Conservation (phyloP, 768 basidiomycete species). For the Epithele typhae region DNA sequence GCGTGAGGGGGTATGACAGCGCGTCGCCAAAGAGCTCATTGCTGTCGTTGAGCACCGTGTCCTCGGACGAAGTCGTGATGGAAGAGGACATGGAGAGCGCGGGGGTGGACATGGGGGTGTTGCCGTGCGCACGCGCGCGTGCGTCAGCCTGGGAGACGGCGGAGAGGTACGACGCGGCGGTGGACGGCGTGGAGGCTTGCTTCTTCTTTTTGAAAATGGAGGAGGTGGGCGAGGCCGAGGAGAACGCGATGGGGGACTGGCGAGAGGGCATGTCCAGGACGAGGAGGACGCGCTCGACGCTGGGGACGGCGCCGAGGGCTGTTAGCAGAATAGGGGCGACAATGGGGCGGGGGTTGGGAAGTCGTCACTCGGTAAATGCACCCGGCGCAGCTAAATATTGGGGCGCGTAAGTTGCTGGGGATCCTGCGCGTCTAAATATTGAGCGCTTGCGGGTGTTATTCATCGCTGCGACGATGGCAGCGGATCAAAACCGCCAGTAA, state of each 20-base stretch:
- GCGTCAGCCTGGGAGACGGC: slow-evolving; percentile 66
- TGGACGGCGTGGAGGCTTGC: slow-evolving; percentile 37
- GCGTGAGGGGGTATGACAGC: slow-evolving; percentile 54
- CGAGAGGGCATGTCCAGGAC: slow-evolving; percentile 24
- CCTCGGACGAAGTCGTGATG: slow-evolving; percentile 63
- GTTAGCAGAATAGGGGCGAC: background rate
- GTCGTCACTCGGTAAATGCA: no score
- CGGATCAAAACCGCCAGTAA: no score
- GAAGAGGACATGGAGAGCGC: slow-evolving; percentile 74
- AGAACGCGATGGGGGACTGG: slow-evolving; percentile 65
- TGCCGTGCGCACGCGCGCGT: slow-evolving; percentile 46
- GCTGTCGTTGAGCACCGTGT: slow-evolving; percentile 55
- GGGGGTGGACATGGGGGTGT: slow-evolving; percentile 59
- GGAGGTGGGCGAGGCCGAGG: slow-evolving; percentile 42
- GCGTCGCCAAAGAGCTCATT: slow-evolving; percentile 43
- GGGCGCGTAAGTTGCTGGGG: no score
- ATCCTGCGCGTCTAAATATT: no score
- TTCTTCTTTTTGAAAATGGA: slow-evolving; percentile 60
- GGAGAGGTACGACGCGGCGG: slow-evolving; percentile 57
- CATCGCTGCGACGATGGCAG: no score
- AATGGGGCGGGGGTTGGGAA: background rate
- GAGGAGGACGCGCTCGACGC: background rate
- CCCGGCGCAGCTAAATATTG: no score
- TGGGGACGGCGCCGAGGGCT: background rate
- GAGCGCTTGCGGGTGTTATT: no score